Evolutionary conservation across 2,329 filamentous ascomycete genomes (phyloP).

Genomic region (Byssoonygena ceratinophila): DNA sequence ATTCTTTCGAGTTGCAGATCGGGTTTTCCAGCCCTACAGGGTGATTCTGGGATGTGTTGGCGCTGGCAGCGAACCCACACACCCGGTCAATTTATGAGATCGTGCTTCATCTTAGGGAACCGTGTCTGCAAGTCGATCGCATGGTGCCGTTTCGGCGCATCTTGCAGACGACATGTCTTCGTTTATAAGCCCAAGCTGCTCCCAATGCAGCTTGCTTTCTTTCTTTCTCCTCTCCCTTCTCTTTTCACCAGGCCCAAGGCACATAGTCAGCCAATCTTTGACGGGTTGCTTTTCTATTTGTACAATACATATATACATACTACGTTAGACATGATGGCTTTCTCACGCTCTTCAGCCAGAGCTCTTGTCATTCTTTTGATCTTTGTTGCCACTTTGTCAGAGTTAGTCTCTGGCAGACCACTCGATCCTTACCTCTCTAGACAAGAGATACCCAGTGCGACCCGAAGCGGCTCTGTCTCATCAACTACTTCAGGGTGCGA

Average conservation of each 20-base stretch:
- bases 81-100: neutral
- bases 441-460: neutral
- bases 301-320: neutral
- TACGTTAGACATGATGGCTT: neutral
- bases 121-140: neutral
- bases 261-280: neutral
- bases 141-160: neutral
- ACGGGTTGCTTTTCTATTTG: neutral
- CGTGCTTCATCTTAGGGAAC: neutral
- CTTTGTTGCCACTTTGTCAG: neutral
- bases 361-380: slow-evolving; percentile 2
- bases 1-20: neutral
- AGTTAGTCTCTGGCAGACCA: neutral
- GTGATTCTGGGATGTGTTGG: neutral
- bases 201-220: neutral
- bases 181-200: slow-evolving; percentile 6
- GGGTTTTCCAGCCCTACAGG: slow-evolving; percentile 8
- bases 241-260: neutral
- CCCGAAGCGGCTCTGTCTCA: neutral
- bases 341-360: neutral
- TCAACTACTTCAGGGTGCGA: neutral
- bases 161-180: neutral
- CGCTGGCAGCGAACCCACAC: neutral
- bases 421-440: neutral
- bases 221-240: neutral